Percentiles rank a stretch among this genome's conserved stretches.
phyloP scores from a whole-genome alignment of 208 protist genomes.

The Acanthamoeba sp. region DNA sequence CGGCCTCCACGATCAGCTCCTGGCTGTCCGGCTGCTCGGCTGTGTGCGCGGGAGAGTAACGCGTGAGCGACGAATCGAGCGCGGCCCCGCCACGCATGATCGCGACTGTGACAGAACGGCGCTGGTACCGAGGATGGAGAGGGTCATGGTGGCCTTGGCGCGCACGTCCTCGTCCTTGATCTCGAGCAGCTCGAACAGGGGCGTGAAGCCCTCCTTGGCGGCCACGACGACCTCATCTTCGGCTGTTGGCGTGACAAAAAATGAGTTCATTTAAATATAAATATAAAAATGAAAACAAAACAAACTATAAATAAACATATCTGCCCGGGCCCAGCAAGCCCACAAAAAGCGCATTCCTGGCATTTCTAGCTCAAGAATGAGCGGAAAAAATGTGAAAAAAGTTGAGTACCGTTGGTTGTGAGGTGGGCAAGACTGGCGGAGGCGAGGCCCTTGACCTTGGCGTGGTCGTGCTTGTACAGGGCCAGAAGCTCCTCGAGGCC shows the following conservation, averaged over 20 bases:
- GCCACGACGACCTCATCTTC: slow-evolving; percentile 35
- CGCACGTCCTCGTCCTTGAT: slow-evolving; percentile 67
- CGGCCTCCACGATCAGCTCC: slow-evolving; percentile 40
- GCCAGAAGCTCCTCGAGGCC: slow-evolving; percentile 58
- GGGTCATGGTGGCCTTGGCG: slow-evolving; percentile 43
- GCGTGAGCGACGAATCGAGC: no score
- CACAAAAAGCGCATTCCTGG: neutral
- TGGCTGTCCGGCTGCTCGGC: slow-evolving; percentile 45
- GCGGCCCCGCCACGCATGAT: neutral
- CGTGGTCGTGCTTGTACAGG: slow-evolving; percentile 63
- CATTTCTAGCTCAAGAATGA: neutral
- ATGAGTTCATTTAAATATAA: no score
- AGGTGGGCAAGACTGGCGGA: neutral
- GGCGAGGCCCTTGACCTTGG: slow-evolving; percentile 65
- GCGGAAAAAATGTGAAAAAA: no score
- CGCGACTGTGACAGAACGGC: no score
- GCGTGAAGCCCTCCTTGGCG: slow-evolving; percentile 25
- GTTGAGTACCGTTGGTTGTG: slow-evolving; percentile 15
- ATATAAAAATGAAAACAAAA: no score
- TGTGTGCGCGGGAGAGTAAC: neutral
- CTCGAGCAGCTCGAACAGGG: slow-evolving; percentile 50
- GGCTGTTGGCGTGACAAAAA: neutral
- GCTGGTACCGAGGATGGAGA: slow-evolving; percentile 54
- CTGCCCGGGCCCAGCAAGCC: neutral
- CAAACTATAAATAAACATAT: neutral